Percentiles rank a stretch among this genome's conserved stretches.
Conservation (phyloP, 345 rosid genomes). For the Iberis pinnata region DNA sequence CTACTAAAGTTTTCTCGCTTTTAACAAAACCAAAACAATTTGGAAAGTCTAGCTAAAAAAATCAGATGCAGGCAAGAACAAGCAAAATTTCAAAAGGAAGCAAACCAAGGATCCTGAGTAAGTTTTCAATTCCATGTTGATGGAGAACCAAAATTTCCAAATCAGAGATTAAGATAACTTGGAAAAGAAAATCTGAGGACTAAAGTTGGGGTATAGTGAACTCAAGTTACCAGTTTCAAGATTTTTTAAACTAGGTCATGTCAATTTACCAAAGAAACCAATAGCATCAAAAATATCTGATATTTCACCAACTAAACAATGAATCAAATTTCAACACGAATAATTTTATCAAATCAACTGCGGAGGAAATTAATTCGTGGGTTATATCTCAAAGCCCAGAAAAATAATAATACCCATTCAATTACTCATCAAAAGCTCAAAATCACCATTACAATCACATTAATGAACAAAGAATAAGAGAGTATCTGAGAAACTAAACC, state of each 20-base stretch:
- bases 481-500: slow-evolving; percentile 40
- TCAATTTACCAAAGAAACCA: background rate
- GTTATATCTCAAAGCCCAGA: slow-evolving; percentile 11
- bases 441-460: slow-evolving; percentile 4
- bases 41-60: too few species aligned
- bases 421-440: background rate
- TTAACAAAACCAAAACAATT: slow-evolving; percentile 3
- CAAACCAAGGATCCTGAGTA: too few species aligned
- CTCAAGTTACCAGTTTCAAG: background rate
- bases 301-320: slow-evolving; percentile 5
- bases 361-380: too few species aligned
- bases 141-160: too few species aligned
- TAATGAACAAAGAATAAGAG: background rate
- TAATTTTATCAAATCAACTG: slow-evolving; percentile 4
- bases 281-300: background rate
- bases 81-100: too few species aligned
- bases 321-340: slow-evolving; percentile 1
- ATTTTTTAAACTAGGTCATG: slow-evolving; percentile 7
- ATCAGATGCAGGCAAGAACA: too few species aligned
- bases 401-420: background rate
- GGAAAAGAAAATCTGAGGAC: too few species aligned
- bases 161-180: too few species aligned
- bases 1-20: background rate
- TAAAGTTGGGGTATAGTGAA: too few species aligned
- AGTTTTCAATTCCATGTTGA: too few species aligned